A percentile compares a stretch with the other conserved stretches of the same genome.
Conservation (phyloP, 2,329 filamentous ascomycete species). For the Colletotrichum paranaense region DNA sequence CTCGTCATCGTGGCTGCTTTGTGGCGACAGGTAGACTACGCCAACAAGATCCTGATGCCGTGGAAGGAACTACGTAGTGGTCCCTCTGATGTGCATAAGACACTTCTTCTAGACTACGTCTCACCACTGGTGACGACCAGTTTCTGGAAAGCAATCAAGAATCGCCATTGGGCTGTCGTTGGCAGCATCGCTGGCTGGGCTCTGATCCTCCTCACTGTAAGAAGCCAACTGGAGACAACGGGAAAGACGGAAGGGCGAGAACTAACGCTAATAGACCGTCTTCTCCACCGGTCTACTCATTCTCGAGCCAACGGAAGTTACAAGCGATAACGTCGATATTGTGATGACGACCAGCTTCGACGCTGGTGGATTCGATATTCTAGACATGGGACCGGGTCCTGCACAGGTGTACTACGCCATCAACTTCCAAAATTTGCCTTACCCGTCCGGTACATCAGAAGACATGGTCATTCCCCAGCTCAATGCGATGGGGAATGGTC, state of each 20-base stretch:
- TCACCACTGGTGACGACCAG: constrained; percentile 41
- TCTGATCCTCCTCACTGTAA: constrained; percentile 42
- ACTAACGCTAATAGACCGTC: constrained; percentile 34
- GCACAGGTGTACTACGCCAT: constrained; percentile 34
- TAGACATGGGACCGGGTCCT: constrained; percentile 28
- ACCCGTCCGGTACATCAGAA: constrained; percentile 25
- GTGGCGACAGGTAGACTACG: constrained; percentile 46
- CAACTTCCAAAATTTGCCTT: constrained; percentile 31
- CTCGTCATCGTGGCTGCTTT: constrained; percentile 41
- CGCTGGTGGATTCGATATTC: constrained; percentile 43
- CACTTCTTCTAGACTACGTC: constrained; percentile 45
- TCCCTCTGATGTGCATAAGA: constrained; percentile 34
- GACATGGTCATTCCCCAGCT: constrained; percentile 28
- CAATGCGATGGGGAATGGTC: not conserved
- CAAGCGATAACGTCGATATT: constrained; percentile 14
- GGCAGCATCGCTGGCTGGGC: constrained; percentile 40
- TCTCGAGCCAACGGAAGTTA: constrained; percentile 41
- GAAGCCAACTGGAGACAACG: constrained; percentile 5
- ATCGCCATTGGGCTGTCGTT: constrained; percentile 40
- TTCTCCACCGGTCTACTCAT: constrained; percentile 46
- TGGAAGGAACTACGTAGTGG: constrained; percentile 42
- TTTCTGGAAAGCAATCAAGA: constrained; percentile 40
- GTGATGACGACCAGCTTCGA: constrained; percentile 18
- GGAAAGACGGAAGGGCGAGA: no score
- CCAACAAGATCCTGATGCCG: constrained; percentile 41